These are phyloP conservation scores for Babesia bovis DNA, from an alignment of 169 alveolate genomes.

Conservation along the genomic window DNA sequence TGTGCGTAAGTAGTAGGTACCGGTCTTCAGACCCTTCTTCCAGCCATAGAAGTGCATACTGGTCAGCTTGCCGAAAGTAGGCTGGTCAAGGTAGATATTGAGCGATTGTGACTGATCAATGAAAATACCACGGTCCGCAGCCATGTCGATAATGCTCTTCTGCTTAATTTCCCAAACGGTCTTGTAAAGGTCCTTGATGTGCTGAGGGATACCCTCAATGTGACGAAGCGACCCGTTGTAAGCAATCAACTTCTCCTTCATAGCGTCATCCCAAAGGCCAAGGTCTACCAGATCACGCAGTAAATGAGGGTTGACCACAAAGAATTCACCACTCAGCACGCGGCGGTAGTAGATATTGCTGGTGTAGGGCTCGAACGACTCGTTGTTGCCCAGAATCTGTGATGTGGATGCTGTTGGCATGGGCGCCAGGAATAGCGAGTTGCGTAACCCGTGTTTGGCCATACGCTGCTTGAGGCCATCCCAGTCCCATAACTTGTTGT, in stretches of 20 bases:
- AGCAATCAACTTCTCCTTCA: constrained; percentile 92
- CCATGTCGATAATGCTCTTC: constrained; percentile 94
- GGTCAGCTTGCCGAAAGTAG: constrained; percentile 92
- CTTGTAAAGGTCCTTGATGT: constrained; percentile 87
- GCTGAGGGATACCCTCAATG: constrained; percentile 91
- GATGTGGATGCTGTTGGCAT: constrained; percentile 99
- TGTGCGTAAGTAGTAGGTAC: constrained; percentile 94
- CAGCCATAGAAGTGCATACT: constrained; percentile 99
- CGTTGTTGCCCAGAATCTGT: constrained; percentile 96
- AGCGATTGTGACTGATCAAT: constrained; percentile 93
- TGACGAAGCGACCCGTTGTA: constrained; percentile 93
- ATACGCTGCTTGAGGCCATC: constrained; percentile 87
- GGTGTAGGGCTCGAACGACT: constrained; percentile 98
- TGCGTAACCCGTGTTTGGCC: constrained; percentile 91
- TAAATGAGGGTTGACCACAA: constrained; percentile 96
- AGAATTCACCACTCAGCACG: constrained; percentile 97
- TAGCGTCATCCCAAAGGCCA: constrained; percentile 91
- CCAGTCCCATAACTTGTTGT: constrained; percentile 92
- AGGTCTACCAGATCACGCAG: constrained; percentile 92
- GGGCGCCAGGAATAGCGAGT: constrained; percentile 96
- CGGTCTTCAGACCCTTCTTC: constrained; percentile 97
- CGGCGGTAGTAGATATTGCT: constrained; percentile 96
- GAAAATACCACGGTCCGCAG: constrained; percentile 94
- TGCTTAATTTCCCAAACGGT: constrained; percentile 99
- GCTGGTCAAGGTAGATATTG: constrained; percentile 93